Evolutionary conservation across 2,329 filamentous ascomycete genomes (phyloP).

Genomic region (Cercospora nicotianae): DNA sequence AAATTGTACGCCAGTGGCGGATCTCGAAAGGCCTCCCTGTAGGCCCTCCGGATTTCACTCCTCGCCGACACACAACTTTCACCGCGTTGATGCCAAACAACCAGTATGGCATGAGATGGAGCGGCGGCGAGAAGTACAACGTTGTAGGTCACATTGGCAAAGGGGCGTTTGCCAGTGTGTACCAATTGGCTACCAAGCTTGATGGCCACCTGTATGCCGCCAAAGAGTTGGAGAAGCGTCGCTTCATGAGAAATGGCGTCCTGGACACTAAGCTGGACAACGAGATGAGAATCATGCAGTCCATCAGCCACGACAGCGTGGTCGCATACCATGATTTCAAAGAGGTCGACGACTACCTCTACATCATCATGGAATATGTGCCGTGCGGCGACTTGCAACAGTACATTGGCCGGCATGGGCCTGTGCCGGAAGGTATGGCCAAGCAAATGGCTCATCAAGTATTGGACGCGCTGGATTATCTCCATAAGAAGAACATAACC

Average conservation of each 20-base stretch:
- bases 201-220: slow-evolving; percentile 83
- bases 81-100: slow-evolving; percentile 34
- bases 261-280: slow-evolving; percentile 91
- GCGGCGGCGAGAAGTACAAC: slow-evolving; percentile 81
- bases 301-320: slow-evolving; percentile 80
- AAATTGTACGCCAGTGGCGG: slow-evolving; percentile 24
- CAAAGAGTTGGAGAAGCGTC: slow-evolving; percentile 91
- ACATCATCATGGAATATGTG: slow-evolving; percentile 97
- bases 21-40: slow-evolving; percentile 12
- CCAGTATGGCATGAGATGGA: slow-evolving; percentile 70
- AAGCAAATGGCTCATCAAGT: slow-evolving; percentile 74
- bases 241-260: slow-evolving; percentile 88
- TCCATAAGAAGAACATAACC: slow-evolving; percentile 85
- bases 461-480: slow-evolving; percentile 77
- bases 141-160: slow-evolving; percentile 79
- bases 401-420: slow-evolving; percentile 62
- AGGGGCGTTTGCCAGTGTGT: slow-evolving; percentile 91
- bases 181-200: slow-evolving; percentile 82
- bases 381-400: slow-evolving; percentile 78
- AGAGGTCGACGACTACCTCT: slow-evolving; percentile 75
- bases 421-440: slow-evolving; percentile 67
- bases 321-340: slow-evolving; percentile 89
- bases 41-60: slow-evolving; percentile 12
- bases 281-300: slow-evolving; percentile 94
- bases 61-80: slow-evolving; percentile 20